Conservation (phyloP, 805 yeast species). For the Pichia deserticola region DNA sequence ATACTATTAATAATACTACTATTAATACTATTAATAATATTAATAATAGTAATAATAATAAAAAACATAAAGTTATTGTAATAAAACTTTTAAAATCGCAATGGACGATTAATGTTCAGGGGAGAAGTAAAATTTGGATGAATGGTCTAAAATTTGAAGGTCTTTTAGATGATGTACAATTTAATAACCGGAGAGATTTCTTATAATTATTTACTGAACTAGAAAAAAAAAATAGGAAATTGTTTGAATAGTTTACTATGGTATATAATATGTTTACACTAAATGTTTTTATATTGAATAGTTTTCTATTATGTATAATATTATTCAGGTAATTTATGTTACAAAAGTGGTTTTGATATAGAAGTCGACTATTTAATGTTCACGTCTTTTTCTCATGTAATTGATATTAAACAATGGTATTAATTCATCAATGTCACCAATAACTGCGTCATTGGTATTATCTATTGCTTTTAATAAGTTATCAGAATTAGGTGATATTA, state of each 20-base stretch:
- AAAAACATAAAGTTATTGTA: conserved; percentile 26
- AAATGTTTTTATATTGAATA: too few species aligned
- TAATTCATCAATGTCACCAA: conserved; percentile 29
- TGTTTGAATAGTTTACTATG: too few species aligned
- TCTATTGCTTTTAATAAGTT: conserved; percentile 26
- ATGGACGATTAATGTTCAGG: conserved; percentile 31
- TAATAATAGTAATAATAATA: background rate
- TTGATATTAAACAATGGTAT: conserved; percentile 49
- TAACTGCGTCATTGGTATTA: conserved; percentile 11
- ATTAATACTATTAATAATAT: background rate
- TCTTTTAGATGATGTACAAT: conserved; percentile 20
- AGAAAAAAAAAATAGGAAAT: too few species aligned
- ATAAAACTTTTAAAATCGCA: conserved; percentile 35
- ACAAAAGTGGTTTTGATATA: too few species aligned
- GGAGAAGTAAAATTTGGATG: conserved; percentile 19
- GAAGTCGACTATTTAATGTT: conserved; percentile 33
- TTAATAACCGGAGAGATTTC: conserved; percentile 18
- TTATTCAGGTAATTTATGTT: too few species aligned
- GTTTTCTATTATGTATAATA: too few species aligned
- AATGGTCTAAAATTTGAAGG: conserved; percentile 23
- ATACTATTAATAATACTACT: too few species aligned
- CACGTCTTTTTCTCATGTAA: conserved; percentile 57
- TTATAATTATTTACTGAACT: conserved; percentile 8
- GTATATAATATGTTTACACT: too few species aligned
- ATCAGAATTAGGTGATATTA: conserved; percentile 12